Evolutionary conservation across 768 basidiomycete species (phyloP).

Genomic region (Pleurotus tuoliensis): DNA sequence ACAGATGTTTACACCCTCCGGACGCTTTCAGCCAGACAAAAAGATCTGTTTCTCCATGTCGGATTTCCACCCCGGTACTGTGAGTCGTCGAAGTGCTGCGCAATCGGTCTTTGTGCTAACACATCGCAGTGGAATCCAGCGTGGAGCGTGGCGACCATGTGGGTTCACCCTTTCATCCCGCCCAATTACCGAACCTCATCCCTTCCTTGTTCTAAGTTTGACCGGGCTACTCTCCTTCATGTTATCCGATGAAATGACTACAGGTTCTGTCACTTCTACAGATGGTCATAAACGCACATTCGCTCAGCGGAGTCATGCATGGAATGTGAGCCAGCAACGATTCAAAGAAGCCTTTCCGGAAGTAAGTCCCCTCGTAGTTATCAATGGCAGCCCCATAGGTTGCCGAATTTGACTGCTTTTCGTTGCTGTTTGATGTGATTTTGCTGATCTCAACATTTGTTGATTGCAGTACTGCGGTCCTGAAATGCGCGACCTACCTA

Average conservation of each 20-base stretch:
- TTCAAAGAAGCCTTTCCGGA: constrained; percentile 90
- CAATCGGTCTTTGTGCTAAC: not conserved
- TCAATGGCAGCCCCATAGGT: constrained; percentile 13
- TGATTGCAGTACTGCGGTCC: constrained; percentile 62
- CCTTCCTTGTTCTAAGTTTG: constrained; percentile 46
- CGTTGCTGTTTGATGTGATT: constrained; percentile 1
- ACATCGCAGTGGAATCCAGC: constrained; percentile 82
- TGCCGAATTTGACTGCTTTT: constrained; percentile 4
- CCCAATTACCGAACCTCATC: constrained; percentile 9
- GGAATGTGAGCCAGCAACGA: constrained; percentile 76
- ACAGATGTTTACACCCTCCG: constrained; percentile 89
- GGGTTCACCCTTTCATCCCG: constrained; percentile 27
- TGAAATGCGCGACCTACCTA: constrained; percentile 71
- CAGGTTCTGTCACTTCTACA: constrained; percentile 81
- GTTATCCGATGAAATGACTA: constrained; percentile 95
- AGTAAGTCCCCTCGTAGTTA: constrained; percentile 42
- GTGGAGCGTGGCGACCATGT: constrained; percentile 95
- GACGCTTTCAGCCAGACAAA: constrained; percentile 86
- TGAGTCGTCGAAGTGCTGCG: constrained; percentile 36
- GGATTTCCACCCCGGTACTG: constrained; percentile 87
- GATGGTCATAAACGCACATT: constrained; percentile 75
- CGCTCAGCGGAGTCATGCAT: constrained; percentile 77
- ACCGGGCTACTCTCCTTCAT: constrained; percentile 94
- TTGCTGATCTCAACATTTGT: constrained; percentile 6
- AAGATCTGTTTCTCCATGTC: constrained; percentile 99